Evolutionary conservation across 257 asterid species (phyloP).

Genomic region (Handroanthus guayacan): DNA sequence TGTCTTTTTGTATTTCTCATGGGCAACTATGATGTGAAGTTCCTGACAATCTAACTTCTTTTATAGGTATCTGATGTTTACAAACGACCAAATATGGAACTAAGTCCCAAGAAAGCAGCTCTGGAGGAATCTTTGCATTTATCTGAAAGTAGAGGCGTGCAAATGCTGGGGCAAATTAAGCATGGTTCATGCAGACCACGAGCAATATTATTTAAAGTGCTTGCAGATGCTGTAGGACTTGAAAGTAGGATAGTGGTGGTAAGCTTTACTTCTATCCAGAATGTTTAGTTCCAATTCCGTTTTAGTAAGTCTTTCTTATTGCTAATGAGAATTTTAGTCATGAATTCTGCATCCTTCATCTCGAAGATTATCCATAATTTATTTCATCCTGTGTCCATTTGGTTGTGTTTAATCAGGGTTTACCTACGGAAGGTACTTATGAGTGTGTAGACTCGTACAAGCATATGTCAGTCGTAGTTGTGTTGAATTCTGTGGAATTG

Average conservation of each 20-base stretch:
- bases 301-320: constrained; percentile 16
- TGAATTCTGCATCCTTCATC: constrained; percentile 9
- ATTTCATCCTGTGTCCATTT: constrained; percentile 32
- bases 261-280: constrained; percentile 40
- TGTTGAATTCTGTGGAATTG: constrained; percentile 77
- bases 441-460: constrained; percentile 88
- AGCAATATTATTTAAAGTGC: constrained; percentile 93
- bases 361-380: constrained; percentile 20
- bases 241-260: constrained; percentile 94
- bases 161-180: constrained; percentile 89
- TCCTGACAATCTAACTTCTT: constrained; percentile 43
- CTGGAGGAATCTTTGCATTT: constrained; percentile 68
- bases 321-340: constrained; percentile 20
- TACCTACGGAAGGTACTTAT: constrained; percentile 85
- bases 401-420: constrained; percentile 67
- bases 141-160: constrained; percentile 73
- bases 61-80: constrained; percentile 86
- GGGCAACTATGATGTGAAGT: constrained; percentile 20
- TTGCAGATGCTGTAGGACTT: constrained; percentile 97
- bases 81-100: constrained; percentile 81
- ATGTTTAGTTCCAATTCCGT: constrained; percentile 6
- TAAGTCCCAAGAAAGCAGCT: constrained; percentile 72
- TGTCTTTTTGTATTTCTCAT: constrained; percentile 27
- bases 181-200: constrained; percentile 96
- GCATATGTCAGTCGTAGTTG: constrained; percentile 93